These are phyloP conservation scores for Neophaeococcomyces mojaviensis DNA, from an alignment of 2,329 filamentous ascomycete species.

Conservation along the genomic window DNA sequence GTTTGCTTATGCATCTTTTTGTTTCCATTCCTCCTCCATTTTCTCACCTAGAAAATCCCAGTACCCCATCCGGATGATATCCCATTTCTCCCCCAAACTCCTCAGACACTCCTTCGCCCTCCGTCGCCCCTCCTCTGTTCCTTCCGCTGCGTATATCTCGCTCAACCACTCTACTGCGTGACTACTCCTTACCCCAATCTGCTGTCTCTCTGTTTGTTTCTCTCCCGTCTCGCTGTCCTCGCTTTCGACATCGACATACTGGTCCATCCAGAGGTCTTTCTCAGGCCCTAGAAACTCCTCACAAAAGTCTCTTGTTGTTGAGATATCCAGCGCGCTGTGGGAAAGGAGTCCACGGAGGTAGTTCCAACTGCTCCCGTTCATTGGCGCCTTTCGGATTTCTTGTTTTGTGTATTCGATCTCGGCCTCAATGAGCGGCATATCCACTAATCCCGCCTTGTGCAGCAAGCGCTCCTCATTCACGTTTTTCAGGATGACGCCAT, in stretches of 20 bases:
- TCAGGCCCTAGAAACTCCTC: slow-evolving; percentile 43
- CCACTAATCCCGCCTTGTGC: slow-evolving; percentile 44
- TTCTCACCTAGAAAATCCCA: slow-evolving; percentile 56
- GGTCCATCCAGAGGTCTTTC: slow-evolving; percentile 36
- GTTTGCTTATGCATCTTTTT: no score
- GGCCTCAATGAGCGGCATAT: slow-evolving; percentile 57
- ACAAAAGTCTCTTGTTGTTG: slow-evolving; percentile 47
- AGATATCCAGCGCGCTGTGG: slow-evolving; percentile 51
- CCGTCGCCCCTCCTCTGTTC: slow-evolving; percentile 37
- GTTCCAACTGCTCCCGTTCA: slow-evolving; percentile 93
- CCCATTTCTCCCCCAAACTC: slow-evolving; percentile 75
- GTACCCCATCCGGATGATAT: slow-evolving; percentile 83
- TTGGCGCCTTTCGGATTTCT: slow-evolving; percentile 70
- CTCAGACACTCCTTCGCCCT: slow-evolving; percentile 63
- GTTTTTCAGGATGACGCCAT: background rate
- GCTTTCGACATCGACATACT: slow-evolving; percentile 20
- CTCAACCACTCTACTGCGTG: slow-evolving; percentile 50
- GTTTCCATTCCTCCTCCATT: background rate
- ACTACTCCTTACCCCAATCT: slow-evolving; percentile 47
- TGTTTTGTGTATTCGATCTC: slow-evolving; percentile 69
- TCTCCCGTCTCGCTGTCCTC: slow-evolving; percentile 19
- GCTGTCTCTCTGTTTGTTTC: slow-evolving; percentile 10
- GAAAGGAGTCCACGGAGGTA: slow-evolving; percentile 72
- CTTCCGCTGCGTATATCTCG: slow-evolving; percentile 36
- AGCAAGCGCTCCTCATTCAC: slow-evolving; percentile 61